Conservation (phyloP, 2,329 filamentous ascomycete genomes). For the Lecanicillium sp. region DNA sequence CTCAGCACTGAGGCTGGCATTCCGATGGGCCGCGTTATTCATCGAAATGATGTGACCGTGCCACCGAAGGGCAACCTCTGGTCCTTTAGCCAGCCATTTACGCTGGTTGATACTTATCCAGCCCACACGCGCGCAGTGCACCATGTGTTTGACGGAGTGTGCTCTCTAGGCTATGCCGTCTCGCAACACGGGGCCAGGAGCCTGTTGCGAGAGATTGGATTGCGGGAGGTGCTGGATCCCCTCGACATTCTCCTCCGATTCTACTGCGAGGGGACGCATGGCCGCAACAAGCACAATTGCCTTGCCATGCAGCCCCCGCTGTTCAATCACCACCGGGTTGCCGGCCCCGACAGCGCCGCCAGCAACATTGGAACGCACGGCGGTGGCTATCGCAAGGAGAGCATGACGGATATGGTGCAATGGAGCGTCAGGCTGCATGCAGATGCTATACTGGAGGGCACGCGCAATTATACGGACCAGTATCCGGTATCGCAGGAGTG, state of each 20-base stretch:
- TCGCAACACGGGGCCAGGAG: conserved; percentile 31
- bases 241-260: conserved; percentile 37
- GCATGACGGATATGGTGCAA: conserved; percentile 10
- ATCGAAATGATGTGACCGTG: conserved; percentile 24
- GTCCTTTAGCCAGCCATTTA: conserved; percentile 24
- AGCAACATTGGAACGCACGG: conserved; percentile 29
- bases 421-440: conserved; percentile 7
- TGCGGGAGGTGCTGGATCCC: conserved; percentile 29
- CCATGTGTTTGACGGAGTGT: conserved; percentile 27
- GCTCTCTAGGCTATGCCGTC: conserved; percentile 35
- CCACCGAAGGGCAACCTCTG: conserved; percentile 21
- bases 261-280: conserved; percentile 32
- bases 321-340: conserved; percentile 35
- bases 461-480: neutral
- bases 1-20: conserved; percentile 8
- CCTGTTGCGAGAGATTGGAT: conserved; percentile 26
- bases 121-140: conserved; percentile 34
- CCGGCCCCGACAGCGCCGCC: conserved; percentile 22
- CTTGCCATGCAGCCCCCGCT: conserved; percentile 32
- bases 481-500: too few relatives aligned
- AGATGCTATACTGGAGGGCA: conserved; percentile 7
- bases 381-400: conserved; percentile 18
- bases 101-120: conserved; percentile 20
- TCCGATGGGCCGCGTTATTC: conserved; percentile 20
- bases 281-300: conserved; percentile 27